Evolutionary conservation across 148 eudicot genomes (phyloP).

Genomic region (Amaranthus hypochondriacus): DNA sequence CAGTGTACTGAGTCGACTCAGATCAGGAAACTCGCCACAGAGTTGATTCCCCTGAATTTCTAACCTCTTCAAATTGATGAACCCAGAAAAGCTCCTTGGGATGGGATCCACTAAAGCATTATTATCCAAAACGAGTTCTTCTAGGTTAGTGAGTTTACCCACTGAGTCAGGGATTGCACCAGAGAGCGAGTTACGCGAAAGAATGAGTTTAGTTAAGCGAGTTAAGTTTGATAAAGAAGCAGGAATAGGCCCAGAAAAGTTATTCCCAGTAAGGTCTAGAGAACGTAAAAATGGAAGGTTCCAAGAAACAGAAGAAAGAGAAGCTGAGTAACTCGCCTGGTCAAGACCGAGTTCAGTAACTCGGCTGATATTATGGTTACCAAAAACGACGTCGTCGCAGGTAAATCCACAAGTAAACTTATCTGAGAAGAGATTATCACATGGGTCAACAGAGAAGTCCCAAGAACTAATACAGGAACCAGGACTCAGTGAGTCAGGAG

Average conservation of each 20-base stretch:
- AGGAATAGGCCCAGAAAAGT: slow-evolving; percentile 62
- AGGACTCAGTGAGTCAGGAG: slow-evolving; percentile 36
- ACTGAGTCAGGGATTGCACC: slow-evolving; percentile 57
- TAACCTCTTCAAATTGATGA: slow-evolving; percentile 43
- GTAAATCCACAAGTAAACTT: slow-evolving; percentile 78
- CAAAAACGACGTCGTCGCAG: slow-evolving; percentile 33
- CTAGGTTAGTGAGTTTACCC: slow-evolving; percentile 36
- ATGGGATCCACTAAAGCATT: slow-evolving; percentile 48
- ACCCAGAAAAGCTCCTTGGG: slow-evolving; percentile 38
- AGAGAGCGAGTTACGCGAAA: slow-evolving; percentile 55
- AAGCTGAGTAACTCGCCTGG: slow-evolving; percentile 25
- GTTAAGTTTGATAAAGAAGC: slow-evolving; percentile 48
- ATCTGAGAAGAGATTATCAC: slow-evolving; percentile 48
- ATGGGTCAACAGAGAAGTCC: slow-evolving; percentile 83
- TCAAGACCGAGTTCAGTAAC: slow-evolving; percentile 32
- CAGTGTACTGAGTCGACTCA: slow-evolving; percentile 45
- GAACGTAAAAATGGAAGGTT: slow-evolving; percentile 20
- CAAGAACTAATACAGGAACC: slow-evolving; percentile 71
- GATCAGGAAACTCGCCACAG: slow-evolving; percentile 56
- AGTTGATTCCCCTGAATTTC: slow-evolving; percentile 58
- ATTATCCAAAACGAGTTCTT: slow-evolving; percentile 56
- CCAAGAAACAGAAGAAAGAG: slow-evolving; percentile 17
- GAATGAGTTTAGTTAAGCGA: slow-evolving; percentile 37
- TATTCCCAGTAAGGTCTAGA: slow-evolving; percentile 37
- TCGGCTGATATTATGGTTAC: background rate